These are phyloP conservation scores for Rhododendron henanense DNA, from an alignment of 148 eudicot species.

Conservation along the genomic window DNA sequence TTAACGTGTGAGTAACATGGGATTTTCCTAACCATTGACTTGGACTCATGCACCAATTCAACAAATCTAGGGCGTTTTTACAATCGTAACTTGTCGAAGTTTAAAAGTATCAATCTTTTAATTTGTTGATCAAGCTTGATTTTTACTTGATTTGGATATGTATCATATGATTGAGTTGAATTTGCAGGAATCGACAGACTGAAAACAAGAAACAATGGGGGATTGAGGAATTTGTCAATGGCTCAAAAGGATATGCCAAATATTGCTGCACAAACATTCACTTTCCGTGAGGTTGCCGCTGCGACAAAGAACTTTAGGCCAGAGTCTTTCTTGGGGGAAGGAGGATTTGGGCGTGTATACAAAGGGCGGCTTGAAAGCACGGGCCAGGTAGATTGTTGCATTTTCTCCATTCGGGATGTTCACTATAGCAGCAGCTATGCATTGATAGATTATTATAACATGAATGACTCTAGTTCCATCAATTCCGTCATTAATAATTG, in stretches of 20 bases:
- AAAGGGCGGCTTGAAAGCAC: conserved; percentile 58
- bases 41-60: background rate
- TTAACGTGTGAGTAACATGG: background rate
- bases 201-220: conserved; percentile 57
- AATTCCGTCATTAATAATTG: background rate
- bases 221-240: conserved; percentile 37
- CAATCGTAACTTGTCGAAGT: background rate
- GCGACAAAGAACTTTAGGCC: conserved; percentile 76
- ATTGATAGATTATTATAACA: background rate
- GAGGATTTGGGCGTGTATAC: conserved; percentile 88
- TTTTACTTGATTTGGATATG: background rate
- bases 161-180: background rate
- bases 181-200: conserved; percentile 66
- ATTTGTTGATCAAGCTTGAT: background rate
- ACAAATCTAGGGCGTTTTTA: background rate
- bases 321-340: conserved; percentile 86
- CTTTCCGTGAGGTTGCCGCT: conserved; percentile 76
- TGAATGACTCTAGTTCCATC: background rate
- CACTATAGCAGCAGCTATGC: background rate
- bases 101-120: background rate
- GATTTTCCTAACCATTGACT: background rate
- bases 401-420: background rate
- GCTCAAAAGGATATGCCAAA: conserved; percentile 43
- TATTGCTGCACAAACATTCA: conserved; percentile 76
- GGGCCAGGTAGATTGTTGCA: conserved; percentile 52